Evolutionary conservation across 106 monocot species (phyloP), one percentile per base, ranked within the genome.

Genomic region (Agapanthus africanus): DNA sequence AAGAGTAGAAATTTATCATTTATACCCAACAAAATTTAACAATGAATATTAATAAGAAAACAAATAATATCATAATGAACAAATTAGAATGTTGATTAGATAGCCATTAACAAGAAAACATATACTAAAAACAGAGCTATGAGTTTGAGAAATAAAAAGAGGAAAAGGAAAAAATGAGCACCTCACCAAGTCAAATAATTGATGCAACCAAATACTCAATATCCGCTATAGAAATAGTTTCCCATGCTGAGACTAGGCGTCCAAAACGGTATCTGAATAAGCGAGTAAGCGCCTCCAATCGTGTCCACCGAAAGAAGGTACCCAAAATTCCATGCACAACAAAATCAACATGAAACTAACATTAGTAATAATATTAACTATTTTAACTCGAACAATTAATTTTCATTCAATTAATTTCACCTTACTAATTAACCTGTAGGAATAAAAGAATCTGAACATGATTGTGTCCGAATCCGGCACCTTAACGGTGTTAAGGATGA

Each of bases 291-390:
- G 13, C 59, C 68, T 63, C 79, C 79, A 37, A 79, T 69, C 26
- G 40, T 68, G 19, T 61, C 79, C 37, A 79, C 68, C 0, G 79
- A 61, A 13, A 79, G 63, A 18, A 63, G 19, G 30, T 79, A 79
- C 21, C 78, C 72, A 19, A 11, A 62, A 36, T 16, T n/a, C 4
- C 2, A n/a, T n/a, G n/a, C 21, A 10, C 2, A 28, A 18, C 42
- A 2, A 5, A 27, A 47, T 59, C 30, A 59, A 0, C 15, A 33
- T 32, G 6, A 59, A 28, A 28, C 1, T 3, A 41, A 35, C 23
- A 33, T 13, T 3, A 41, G 11, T 11, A 13, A 1, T 0, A 66
- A 7, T 16, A 68, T 32, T 14, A 16, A 28, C 4, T 19, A 9
- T 16, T 28, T 37, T 3, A 65, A 21, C n/a, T n/a, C n/a, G n/a